A percentile compares a stretch with the other conserved stretches of the same genome.
phyloP scores from a whole-genome alignment of 345 rosid species.

The Bruguiera parviflora region DNA sequence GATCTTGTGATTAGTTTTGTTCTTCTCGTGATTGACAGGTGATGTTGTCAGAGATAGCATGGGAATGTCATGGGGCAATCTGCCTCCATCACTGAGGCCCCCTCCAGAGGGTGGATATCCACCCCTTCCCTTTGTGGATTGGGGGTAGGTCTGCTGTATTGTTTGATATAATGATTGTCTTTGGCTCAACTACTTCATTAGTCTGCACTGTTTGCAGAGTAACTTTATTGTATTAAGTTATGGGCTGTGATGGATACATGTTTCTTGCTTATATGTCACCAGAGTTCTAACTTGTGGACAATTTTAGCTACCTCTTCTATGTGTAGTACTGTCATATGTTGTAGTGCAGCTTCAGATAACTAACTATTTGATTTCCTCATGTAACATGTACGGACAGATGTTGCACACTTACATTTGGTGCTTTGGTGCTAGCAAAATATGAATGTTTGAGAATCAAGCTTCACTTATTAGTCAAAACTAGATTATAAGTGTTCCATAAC shows the following conservation, averaged over 20 bases:
- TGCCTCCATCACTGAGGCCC: slow-evolving; percentile 86
- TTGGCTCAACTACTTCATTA: background rate
- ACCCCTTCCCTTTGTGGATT: slow-evolving; percentile 56
- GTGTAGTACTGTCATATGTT: background rate
- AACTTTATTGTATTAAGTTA: background rate
- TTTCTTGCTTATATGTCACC: background rate
- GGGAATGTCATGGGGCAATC: slow-evolving; percentile 64
- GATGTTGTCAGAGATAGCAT: slow-evolving; percentile 31
- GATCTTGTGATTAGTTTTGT: background rate
- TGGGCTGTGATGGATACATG: background rate
- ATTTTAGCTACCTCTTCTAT: background rate
- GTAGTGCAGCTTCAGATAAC: background rate
- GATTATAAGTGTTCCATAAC: too few species aligned
- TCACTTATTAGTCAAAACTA: background rate
- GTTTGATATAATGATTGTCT: background rate
- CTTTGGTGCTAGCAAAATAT: background rate
- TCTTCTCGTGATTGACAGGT: slow-evolving; percentile 29
- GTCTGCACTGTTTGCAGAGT: background rate
- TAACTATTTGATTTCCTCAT: background rate
- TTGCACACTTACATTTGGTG: background rate
- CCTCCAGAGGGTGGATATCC: slow-evolving; percentile 78
- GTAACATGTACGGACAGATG: background rate
- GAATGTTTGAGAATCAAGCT: background rate
- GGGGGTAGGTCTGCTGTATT: slow-evolving; percentile 51
- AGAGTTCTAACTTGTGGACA: background rate